Percentiles rank a stretch among this genome's conserved stretches.
These are phyloP conservation scores for Stephania cephalantha DNA, from an alignment of 164 flowering plant genomes.

Conservation along the genomic window DNA sequence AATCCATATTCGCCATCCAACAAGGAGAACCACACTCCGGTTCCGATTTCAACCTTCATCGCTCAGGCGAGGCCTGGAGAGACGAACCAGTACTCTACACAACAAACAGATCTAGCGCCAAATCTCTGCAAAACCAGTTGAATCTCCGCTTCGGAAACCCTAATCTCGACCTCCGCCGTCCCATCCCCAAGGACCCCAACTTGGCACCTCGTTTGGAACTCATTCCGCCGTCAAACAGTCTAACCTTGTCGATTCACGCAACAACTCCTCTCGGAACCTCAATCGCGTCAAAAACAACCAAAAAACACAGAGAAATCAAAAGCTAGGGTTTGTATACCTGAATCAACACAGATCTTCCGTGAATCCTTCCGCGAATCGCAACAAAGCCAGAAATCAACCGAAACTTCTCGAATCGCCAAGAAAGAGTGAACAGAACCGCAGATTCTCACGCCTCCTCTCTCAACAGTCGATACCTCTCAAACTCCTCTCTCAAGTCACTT, in stretches of 20 bases:
- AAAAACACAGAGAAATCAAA: constrained; percentile 18
- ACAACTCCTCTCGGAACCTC: neutral
- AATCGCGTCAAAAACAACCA: constrained; percentile 14
- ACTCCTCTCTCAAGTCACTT: no score
- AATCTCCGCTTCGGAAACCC: constrained; percentile 4
- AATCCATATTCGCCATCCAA: neutral
- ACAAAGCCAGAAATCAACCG: neutral
- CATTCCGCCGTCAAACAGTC: constrained; percentile 2
- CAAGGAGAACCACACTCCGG: constrained; percentile 1
- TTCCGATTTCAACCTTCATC: neutral
- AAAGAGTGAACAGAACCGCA: neutral
- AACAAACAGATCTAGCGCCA: constrained; percentile 12
- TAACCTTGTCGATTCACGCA: neutral
- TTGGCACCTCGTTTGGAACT: neutral
- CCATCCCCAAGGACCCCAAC: neutral
- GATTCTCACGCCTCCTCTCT: neutral
- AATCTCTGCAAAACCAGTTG: neutral
- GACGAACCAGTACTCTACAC: constrained; percentile 5
- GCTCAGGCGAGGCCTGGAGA: neutral
- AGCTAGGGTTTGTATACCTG: constrained; percentile 27
- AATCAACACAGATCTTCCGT: constrained; percentile 9
- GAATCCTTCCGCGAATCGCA: neutral
- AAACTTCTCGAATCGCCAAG: neutral
- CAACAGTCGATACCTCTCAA: neutral
- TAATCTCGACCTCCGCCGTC: neutral